phyloP scores from a whole-genome alignment of 2,329 filamentous ascomycete genomes.

The Exophiala viscosa region DNA sequence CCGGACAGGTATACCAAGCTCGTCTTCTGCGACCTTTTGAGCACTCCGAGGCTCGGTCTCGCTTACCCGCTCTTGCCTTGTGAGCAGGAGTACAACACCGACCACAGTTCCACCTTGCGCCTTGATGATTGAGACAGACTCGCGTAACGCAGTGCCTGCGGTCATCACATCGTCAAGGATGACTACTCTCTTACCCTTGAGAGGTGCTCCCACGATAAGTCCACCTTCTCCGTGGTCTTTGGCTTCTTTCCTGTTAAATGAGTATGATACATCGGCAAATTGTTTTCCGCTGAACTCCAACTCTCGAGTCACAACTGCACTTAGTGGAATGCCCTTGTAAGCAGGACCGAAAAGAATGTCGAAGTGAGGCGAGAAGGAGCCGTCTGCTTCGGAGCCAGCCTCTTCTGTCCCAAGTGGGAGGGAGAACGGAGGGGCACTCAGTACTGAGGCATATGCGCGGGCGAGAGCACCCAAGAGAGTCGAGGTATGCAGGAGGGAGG shows the following conservation, averaged over 20 bases:
- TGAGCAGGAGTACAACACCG: slow-evolving; percentile 83
- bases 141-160: slow-evolving; percentile 87
- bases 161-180: slow-evolving; percentile 97
- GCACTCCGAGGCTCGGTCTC: slow-evolving; percentile 72
- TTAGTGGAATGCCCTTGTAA: slow-evolving; percentile 96
- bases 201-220: slow-evolving; percentile 79
- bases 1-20: slow-evolving; percentile 78
- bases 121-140: slow-evolving; percentile 85
- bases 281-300: slow-evolving; percentile 64
- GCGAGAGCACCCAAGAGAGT: slow-evolving; percentile 73
- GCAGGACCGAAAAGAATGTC: slow-evolving; percentile 88
- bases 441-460: slow-evolving; percentile 69
- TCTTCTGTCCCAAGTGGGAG: slow-evolving; percentile 32
- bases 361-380: slow-evolving; percentile 50
- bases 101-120: slow-evolving; percentile 79
- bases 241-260: slow-evolving; percentile 92
- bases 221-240: slow-evolving; percentile 96
- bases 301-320: slow-evolving; percentile 70
- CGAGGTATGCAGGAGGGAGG: slow-evolving; percentile 81
- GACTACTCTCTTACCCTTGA: slow-evolving; percentile 80
- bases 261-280: slow-evolving; percentile 61
- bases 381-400: slow-evolving; percentile 20
- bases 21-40: slow-evolving; percentile 78
- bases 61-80: slow-evolving; percentile 62
- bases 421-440: slow-evolving; percentile 46